Evolutionary conservation across 1,139 yeast species (phyloP).

Genomic region (Saccharomyces hybrid): DNA sequence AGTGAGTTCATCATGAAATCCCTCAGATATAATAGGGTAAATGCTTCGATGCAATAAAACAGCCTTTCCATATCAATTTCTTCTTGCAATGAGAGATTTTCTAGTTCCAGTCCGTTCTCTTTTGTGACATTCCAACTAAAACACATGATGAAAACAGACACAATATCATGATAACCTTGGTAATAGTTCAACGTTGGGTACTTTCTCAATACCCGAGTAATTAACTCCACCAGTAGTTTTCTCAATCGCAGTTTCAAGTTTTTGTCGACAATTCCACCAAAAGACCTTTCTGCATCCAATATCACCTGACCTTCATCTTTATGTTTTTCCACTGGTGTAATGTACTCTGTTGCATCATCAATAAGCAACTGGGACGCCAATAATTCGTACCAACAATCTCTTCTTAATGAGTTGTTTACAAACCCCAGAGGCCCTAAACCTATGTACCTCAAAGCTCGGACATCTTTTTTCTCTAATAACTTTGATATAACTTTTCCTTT

Average conservation of each 20-base stretch:
- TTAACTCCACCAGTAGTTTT: slow-evolving; percentile 40
- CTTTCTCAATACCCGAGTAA: slow-evolving; percentile 49
- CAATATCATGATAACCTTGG: slow-evolving; percentile 90
- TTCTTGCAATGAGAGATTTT: neutral
- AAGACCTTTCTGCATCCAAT: slow-evolving; percentile 70
- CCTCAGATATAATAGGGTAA: slow-evolving; percentile 59
- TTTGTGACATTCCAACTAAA: slow-evolving; percentile 21
- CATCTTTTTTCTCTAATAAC: slow-evolving; percentile 8
- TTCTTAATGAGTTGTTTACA: slow-evolving; percentile 16
- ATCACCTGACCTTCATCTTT: slow-evolving; percentile 71
- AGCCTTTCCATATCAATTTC: slow-evolving; percentile 35
- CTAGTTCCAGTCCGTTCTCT: neutral
- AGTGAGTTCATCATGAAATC: slow-evolving; percentile 79
- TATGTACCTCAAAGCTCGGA: slow-evolving; percentile 10
- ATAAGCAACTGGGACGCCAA: slow-evolving; percentile 12
- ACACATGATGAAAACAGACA: slow-evolving; percentile 56
- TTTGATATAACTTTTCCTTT: neutral
- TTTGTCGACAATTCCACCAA: slow-evolving; percentile 32
- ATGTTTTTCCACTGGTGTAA: slow-evolving; percentile 33
- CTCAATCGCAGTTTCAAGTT: slow-evolving; percentile 29
- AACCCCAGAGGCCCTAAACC: slow-evolving; percentile 25
- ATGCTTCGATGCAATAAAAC: slow-evolving; percentile 43
- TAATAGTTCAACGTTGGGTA: slow-evolving; percentile 65
- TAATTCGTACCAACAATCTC: slow-evolving; percentile 18
- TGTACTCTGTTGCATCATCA: neutral